A percentile compares a stretch with the other conserved stretches of the same genome.
Conservation (phyloP, 1,139 yeast species). For the Blastobotrys serpentis region DNA sequence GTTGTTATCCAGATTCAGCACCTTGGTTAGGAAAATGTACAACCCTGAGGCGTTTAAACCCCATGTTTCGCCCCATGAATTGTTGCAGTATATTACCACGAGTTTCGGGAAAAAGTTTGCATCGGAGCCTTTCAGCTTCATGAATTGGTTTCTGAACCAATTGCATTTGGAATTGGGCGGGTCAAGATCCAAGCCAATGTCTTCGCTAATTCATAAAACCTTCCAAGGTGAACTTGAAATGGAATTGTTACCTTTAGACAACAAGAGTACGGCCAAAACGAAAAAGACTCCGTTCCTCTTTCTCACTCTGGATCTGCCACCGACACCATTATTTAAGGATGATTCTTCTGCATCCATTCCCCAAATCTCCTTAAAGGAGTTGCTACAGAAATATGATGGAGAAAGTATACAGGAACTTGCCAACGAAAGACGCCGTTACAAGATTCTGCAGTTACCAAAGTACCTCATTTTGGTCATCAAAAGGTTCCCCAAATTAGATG, state of each 20-base stretch:
- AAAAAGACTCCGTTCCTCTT: constrained; percentile 52
- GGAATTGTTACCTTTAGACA: constrained; percentile 20
- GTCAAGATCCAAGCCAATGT: constrained; percentile 26
- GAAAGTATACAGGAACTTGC: constrained; percentile 37
- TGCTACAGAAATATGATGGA: constrained; percentile 52
- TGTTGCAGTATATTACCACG: constrained; percentile 50
- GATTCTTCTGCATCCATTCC: constrained; percentile 46
- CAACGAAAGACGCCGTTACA: constrained; percentile 42
- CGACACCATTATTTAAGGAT: constrained; percentile 52
- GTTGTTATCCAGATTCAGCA: constrained; percentile 39
- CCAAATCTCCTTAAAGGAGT: constrained; percentile 49
- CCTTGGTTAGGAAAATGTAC: constrained; percentile 63
- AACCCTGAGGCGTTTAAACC: constrained; percentile 54
- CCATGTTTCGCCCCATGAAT: constrained; percentile 68
- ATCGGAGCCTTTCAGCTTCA: constrained; percentile 54
- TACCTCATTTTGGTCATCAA: constrained; percentile 57
- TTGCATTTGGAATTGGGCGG: constrained; percentile 45
- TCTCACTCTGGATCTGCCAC: constrained; percentile 59
- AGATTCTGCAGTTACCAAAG: constrained; percentile 50
- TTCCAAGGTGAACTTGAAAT: constrained; percentile 55
- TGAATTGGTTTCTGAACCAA: constrained; percentile 59
- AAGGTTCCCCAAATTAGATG: constrained; percentile 42
- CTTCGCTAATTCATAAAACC: constrained; percentile 34
- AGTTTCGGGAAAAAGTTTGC: constrained; percentile 47
- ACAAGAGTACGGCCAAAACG: constrained; percentile 14